These are phyloP conservation scores for Candida wancherniae DNA, from an alignment of 805 yeast species.

Conservation along the genomic window DNA sequence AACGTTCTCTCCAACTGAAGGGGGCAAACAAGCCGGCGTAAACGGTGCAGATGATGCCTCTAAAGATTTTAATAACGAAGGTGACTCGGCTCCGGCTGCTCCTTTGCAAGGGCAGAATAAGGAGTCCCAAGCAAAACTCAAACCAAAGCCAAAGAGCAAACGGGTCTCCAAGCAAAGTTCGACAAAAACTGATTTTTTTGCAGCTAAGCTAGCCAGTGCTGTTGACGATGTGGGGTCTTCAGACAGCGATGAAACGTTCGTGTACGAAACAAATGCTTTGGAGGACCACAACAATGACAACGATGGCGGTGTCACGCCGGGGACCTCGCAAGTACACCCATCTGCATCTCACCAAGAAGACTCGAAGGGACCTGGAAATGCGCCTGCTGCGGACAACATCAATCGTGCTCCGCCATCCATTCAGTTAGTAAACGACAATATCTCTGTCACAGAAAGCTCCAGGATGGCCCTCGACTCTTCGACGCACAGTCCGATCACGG, in stretches of 20 bases:
- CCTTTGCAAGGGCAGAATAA: slow-evolving; percentile 7
- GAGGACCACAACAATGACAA: slow-evolving; percentile 16
- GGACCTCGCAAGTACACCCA: not conserved
- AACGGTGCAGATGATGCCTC: slow-evolving; percentile 1
- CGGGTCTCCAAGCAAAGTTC: slow-evolving; percentile 46
- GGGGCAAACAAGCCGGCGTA: no score
- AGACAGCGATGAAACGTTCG: slow-evolving; percentile 93
- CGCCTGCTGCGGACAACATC: slow-evolving; percentile 7
- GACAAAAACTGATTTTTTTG: slow-evolving; percentile 87
- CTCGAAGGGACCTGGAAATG: slow-evolving; percentile 1
- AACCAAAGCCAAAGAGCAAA: slow-evolving; percentile 21
- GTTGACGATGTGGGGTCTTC: slow-evolving; percentile 84
- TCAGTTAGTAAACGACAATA: slow-evolving; percentile 12
- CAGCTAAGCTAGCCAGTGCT: slow-evolving; percentile 91
- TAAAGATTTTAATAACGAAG: slow-evolving; percentile 3
- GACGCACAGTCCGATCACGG: slow-evolving; percentile 9
- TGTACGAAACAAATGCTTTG: slow-evolving; percentile 59
- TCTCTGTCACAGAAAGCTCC: slow-evolving; percentile 13
- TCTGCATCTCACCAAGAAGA: slow-evolving; percentile 3
- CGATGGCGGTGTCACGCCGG: slow-evolving; percentile 4
- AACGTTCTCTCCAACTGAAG: no score
- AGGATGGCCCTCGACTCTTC: slow-evolving; percentile 8
- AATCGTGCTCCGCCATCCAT: slow-evolving; percentile 11
- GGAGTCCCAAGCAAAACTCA: slow-evolving; percentile 6
- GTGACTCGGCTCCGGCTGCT: slow-evolving; percentile 3